These are phyloP conservation scores for Fomitopsis pinicola DNA, from an alignment of 1,284 basidiomycete genomes.

Conservation along the genomic window DNA sequence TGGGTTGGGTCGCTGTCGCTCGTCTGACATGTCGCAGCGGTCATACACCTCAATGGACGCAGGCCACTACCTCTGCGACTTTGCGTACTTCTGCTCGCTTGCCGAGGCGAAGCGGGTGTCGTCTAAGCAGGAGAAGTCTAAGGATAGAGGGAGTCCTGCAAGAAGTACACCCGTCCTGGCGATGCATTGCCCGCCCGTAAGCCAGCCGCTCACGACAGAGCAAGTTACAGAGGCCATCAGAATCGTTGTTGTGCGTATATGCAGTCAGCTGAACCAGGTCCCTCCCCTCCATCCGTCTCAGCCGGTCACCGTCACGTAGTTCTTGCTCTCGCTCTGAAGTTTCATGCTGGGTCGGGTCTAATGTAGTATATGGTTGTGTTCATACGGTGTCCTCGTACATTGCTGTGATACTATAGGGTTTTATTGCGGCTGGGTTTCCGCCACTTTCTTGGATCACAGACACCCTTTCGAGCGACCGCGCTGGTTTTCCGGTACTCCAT, in stretches of 20 bases:
- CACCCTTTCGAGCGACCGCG: too few relatives aligned
- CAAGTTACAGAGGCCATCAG: constrained; percentile 65
- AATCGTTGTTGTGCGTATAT: constrained; percentile 56
- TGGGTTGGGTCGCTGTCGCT: not conserved
- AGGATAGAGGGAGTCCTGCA: constrained; percentile 35
- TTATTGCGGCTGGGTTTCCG: too few relatives aligned
- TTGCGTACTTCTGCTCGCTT: constrained; percentile 75
- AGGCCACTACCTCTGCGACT: constrained; percentile 75
- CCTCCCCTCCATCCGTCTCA: not conserved
- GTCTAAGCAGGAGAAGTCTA: constrained; percentile 47
- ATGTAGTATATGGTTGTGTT: not conserved
- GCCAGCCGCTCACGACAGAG: constrained; percentile 54
- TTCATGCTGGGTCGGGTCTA: not conserved
- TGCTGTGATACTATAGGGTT: constrained; percentile 1
- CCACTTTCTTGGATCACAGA: not conserved
- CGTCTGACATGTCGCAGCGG: constrained; percentile 34
- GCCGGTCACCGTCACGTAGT: too few relatives aligned
- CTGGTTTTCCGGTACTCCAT: too few relatives aligned
- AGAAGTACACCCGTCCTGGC: constrained; percentile 53
- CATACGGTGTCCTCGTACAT: not conserved
- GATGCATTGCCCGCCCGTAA: constrained; percentile 66
- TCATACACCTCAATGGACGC: constrained; percentile 73
- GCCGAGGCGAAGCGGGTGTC: constrained; percentile 58
- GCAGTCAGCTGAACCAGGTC: constrained; percentile 24
- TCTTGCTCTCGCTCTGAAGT: not conserved